Evolutionary conservation across 2,329 filamentous ascomycete genomes (phyloP).

Genomic region (Penicillium sp.): DNA sequence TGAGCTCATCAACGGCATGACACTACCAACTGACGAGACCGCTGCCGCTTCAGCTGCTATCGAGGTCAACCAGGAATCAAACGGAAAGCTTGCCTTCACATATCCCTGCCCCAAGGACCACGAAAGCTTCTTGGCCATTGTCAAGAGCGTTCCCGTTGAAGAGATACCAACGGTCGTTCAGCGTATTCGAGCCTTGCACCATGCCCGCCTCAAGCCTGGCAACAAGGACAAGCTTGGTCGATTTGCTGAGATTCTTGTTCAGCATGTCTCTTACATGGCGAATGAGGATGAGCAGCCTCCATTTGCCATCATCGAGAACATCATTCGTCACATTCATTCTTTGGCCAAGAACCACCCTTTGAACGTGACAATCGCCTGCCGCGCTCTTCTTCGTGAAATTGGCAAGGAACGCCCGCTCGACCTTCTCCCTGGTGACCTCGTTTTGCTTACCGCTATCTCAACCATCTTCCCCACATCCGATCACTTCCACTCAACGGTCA

Average conservation of each 20-base stretch:
- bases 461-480: conserved; percentile 92
- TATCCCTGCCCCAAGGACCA: conserved; percentile 82
- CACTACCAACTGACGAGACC: conserved; percentile 40
- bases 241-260: conserved; percentile 50
- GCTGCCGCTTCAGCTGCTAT: conserved; percentile 32
- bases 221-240: conserved; percentile 80
- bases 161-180: conserved; percentile 80
- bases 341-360: conserved; percentile 82
- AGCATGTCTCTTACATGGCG: conserved; percentile 61
- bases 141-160: conserved; percentile 61
- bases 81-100: conserved; percentile 69
- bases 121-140: conserved; percentile 68
- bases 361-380: conserved; percentile 75
- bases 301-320: conserved; percentile 71
- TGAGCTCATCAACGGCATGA: conserved; percentile 71
- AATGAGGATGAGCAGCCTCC: conserved; percentile 54
- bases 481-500: conserved; percentile 94
- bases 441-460: conserved; percentile 79
- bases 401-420: conserved; percentile 54
- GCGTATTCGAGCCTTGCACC: conserved; percentile 86
- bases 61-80: conserved; percentile 47
- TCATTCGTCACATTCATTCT: conserved; percentile 90
- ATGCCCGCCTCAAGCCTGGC: conserved; percentile 78
- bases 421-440: conserved; percentile 68
- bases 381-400: conserved; percentile 65